Percentiles rank a stretch among this genome's conserved stretches.
These are phyloP conservation scores for Stephania japonica DNA, from an alignment of 164 flowering plant genomes.

Conservation along the genomic window DNA sequence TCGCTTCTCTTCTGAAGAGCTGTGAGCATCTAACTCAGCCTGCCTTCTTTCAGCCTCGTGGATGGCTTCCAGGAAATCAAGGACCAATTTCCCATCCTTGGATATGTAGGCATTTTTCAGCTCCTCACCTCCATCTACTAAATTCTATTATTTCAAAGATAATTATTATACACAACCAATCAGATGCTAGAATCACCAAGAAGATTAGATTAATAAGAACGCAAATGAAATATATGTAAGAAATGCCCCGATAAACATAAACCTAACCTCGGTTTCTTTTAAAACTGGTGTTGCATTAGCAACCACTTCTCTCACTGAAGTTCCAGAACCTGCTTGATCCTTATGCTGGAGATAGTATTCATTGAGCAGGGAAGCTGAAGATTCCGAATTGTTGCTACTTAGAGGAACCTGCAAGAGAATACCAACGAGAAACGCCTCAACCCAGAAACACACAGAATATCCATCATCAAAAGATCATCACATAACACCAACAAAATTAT, in stretches of 20 bases:
- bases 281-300: constrained; percentile 16
- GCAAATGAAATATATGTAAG: neutral
- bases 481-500: no score
- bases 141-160: constrained; percentile 29
- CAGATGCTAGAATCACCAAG: neutral
- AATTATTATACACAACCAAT: neutral
- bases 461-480: neutral
- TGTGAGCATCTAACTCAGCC: constrained; percentile 74
- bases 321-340: constrained; percentile 23
- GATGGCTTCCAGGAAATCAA: constrained; percentile 85
- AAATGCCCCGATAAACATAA: constrained; percentile 3
- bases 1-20: constrained; percentile 66
- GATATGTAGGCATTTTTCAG: constrained; percentile 40
- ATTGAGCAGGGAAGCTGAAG: constrained; percentile 47
- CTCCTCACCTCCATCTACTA: constrained; percentile 25
- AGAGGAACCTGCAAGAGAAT: constrained; percentile 37
- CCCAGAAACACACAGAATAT: constrained; percentile 1
- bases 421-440: constrained; percentile 12
- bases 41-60: constrained; percentile 91
- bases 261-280: constrained; percentile 41
- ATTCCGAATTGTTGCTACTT: constrained; percentile 24
- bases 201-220: neutral
- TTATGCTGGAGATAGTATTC: constrained; percentile 44
- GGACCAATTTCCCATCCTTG: constrained; percentile 68
- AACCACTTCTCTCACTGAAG: constrained; percentile 18